Evolutionary conservation across 2,329 filamentous ascomycete genomes (phyloP).

Genomic region (Ascochyta clinopodiicola): DNA sequence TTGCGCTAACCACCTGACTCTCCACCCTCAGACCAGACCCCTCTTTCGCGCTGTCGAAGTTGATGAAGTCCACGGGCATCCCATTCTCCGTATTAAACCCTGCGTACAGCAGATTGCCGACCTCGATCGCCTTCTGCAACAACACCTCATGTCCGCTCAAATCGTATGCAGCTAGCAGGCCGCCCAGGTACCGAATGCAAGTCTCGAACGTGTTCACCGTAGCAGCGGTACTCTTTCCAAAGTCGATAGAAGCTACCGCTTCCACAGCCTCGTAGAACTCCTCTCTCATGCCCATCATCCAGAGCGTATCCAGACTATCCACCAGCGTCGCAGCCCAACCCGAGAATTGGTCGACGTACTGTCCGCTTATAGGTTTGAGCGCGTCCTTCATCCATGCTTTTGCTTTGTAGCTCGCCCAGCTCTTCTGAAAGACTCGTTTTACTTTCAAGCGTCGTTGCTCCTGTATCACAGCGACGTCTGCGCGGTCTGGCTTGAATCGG

Average conservation of each 20-base stretch:
- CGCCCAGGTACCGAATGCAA: constrained; percentile 87
- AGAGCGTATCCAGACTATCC: constrained; percentile 75
- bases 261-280: constrained; percentile 82
- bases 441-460: constrained; percentile 36
- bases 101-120: constrained; percentile 79
- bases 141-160: constrained; percentile 76
- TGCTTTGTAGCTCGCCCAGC: constrained; percentile 66
- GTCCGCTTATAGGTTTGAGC: constrained; percentile 63
- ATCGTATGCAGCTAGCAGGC: constrained; percentile 84
- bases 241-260: constrained; percentile 77
- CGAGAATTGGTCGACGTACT: constrained; percentile 64
- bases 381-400: constrained; percentile 71
- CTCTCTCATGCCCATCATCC: constrained; percentile 80
- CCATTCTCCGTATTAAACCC: constrained; percentile 90
- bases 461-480: constrained; percentile 28
- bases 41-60: constrained; percentile 43
- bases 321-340: constrained; percentile 73
- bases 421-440: constrained; percentile 41
- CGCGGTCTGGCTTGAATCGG: constrained; percentile 28
- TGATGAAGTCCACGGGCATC: constrained; percentile 73
- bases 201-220: constrained; percentile 94
- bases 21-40: constrained; percentile 67
- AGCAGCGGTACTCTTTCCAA: constrained; percentile 70
- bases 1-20: constrained; percentile 30
- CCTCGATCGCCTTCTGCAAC: constrained; percentile 76